Conservation (phyloP, 768 basidiomycete genomes). For the Phlegmacium glaucopus region DNA sequence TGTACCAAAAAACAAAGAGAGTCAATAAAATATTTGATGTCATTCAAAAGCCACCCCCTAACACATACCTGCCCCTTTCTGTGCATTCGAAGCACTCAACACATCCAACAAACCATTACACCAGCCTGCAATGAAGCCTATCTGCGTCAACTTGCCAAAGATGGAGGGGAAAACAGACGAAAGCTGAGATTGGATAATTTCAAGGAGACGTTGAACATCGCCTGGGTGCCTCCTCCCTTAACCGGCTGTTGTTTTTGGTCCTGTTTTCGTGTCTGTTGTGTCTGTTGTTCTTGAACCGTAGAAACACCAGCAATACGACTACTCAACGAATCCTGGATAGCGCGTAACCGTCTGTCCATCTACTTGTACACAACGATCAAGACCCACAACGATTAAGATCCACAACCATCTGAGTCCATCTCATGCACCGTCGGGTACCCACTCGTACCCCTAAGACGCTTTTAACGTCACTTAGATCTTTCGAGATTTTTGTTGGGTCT, state of each 20-base stretch:
- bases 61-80: conserved; percentile 20
- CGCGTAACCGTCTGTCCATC: conserved; percentile 22
- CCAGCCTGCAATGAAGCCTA: conserved; percentile 35
- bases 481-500: conserved; percentile 16
- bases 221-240: background rate
- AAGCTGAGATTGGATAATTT: conserved; percentile 37
- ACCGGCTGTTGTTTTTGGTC: too few relatives aligned
- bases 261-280: background rate
- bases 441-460: conserved; percentile 20
- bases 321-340: conserved; percentile 26
- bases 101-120: conserved; percentile 32
- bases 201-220: conserved; percentile 32
- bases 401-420: too few relatives aligned
- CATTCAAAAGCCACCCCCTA: background rate
- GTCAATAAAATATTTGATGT: background rate
- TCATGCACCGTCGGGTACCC: conserved; percentile 28
- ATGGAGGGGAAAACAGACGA: conserved; percentile 34
- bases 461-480: conserved; percentile 17
- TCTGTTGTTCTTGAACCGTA: background rate
- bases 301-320: conserved; percentile 6
- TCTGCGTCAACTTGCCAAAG: conserved; percentile 23
- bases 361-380: conserved; percentile 25
- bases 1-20: conserved; percentile 17
- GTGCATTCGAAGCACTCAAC: conserved; percentile 20
- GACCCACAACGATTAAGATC: conserved; percentile 22